phyloP scores from a whole-genome alignment of 2,329 filamentous ascomycete species.

The Catunica adiposa region DNA sequence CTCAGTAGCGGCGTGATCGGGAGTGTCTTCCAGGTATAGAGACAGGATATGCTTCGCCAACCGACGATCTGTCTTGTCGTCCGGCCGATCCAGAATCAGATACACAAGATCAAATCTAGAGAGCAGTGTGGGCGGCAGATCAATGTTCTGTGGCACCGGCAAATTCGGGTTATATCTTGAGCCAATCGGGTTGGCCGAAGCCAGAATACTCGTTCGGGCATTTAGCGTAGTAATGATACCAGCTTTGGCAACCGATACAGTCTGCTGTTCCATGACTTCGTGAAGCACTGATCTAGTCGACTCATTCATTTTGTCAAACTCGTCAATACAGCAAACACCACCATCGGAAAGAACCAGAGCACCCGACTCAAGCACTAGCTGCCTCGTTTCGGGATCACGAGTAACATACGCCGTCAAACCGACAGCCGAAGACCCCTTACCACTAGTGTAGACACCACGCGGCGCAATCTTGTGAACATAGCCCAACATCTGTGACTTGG shows the following conservation, averaged over 20 bases:
- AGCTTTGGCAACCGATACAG: slow-evolving; percentile 71
- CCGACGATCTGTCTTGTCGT: slow-evolving; percentile 75
- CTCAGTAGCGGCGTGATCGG: slow-evolving; percentile 58
- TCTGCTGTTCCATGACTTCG: slow-evolving; percentile 82
- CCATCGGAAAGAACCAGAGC: slow-evolving; percentile 66
- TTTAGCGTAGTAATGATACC: slow-evolving; percentile 96
- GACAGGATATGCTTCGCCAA: slow-evolving; percentile 84
- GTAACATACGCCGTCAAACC: slow-evolving; percentile 71
- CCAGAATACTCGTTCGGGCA: slow-evolving; percentile 84
- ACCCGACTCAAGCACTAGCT: slow-evolving; percentile 66
- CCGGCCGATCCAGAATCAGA: slow-evolving; percentile 82
- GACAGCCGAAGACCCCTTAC: slow-evolving; percentile 65
- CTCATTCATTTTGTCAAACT: slow-evolving; percentile 78
- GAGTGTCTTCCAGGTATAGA: slow-evolving; percentile 92
- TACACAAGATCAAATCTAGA: slow-evolving; percentile 97
- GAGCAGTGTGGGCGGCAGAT: slow-evolving; percentile 82
- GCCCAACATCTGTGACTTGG: slow-evolving; percentile 85
- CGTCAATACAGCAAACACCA: slow-evolving; percentile 70
- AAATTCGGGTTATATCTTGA: slow-evolving; percentile 95
- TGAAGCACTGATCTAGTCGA: slow-evolving; percentile 63
- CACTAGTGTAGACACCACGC: slow-evolving; percentile 66
- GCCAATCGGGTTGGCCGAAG: slow-evolving; percentile 93
- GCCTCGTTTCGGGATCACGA: slow-evolving; percentile 62
- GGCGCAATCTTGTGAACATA: slow-evolving; percentile 98
- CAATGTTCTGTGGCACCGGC: slow-evolving; percentile 94